Percentiles rank a stretch among this genome's conserved stretches.
Conservation (phyloP, 805 yeast genomes). For the Saccharomycopsis amapae region DNA sequence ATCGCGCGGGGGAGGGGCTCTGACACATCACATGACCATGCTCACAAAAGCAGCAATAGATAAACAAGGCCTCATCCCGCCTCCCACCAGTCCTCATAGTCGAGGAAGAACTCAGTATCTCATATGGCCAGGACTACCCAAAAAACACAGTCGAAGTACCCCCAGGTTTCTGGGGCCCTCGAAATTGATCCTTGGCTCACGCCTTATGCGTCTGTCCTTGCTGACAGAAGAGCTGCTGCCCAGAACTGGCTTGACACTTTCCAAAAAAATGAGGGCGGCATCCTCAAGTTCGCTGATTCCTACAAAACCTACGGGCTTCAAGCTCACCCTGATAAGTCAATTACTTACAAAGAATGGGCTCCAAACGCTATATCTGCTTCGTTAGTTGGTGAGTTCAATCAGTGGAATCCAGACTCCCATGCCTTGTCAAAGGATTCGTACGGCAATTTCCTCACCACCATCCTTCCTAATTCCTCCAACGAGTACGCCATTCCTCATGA, state of each 20-base stretch:
- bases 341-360: conserved; percentile 76
- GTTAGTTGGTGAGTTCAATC: conserved; percentile 88
- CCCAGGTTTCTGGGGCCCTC: conserved; percentile 26
- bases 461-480: conserved; percentile 41
- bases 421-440: conserved; percentile 52
- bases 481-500: conserved; percentile 71
- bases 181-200: conserved; percentile 80
- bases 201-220: conserved; percentile 64
- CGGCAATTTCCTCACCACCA: conserved; percentile 61
- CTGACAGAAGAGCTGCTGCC: conserved; percentile 59
- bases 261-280: conserved; percentile 53
- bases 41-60: too few relatives aligned
- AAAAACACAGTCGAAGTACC: too few relatives aligned
- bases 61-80: too few relatives aligned
- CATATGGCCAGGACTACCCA: too few relatives aligned
- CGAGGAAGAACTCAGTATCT: too few relatives aligned
- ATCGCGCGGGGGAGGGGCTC: too few relatives aligned
- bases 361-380: conserved; percentile 76
- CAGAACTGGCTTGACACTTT: conserved; percentile 55
- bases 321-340: conserved; percentile 46
- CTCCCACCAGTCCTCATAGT: too few relatives aligned
- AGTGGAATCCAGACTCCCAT: conserved; percentile 60
- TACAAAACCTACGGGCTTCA: conserved; percentile 75
- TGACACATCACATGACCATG: too few relatives aligned
- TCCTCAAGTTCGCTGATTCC: conserved; percentile 66